These are phyloP conservation scores for Phyllostachys edulis DNA, from an alignment of 176 grass and related monocot species.

Conservation along the genomic window DNA sequence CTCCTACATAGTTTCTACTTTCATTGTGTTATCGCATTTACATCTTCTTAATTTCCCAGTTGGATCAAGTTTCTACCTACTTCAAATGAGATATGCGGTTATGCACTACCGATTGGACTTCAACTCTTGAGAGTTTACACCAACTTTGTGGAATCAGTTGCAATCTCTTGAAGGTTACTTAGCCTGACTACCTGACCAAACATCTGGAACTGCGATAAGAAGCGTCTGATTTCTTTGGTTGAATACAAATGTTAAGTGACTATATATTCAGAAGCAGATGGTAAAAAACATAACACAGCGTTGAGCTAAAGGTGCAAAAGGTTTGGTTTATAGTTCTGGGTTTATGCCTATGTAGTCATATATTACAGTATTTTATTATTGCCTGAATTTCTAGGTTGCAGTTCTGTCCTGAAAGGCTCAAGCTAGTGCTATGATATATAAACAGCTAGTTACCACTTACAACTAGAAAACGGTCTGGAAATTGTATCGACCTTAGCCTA, in stretches of 20 bases:
- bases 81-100: not conserved
- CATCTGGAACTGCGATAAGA: not conserved
- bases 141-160: not conserved
- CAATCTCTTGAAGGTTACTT: not conserved
- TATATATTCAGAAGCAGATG: not conserved
- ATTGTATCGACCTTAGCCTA: not conserved
- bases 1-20: not conserved
- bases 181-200: not conserved
- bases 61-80: not conserved
- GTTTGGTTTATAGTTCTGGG: not conserved
- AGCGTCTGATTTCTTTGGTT: not conserved
- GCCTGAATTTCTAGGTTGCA: not conserved
- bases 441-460: not conserved
- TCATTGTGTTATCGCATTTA: not conserved
- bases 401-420: not conserved
- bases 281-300: not conserved
- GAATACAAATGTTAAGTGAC: not conserved
- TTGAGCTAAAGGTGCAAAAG: not conserved
- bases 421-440: not conserved
- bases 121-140: not conserved
- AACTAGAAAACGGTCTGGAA: not conserved
- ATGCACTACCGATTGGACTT: not conserved
- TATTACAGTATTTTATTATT: not conserved
- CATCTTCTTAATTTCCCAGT: not conserved
- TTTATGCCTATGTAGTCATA: not conserved